Conservation (phyloP, 2,329 filamentous ascomycete species). For the Calonectria pteridis region DNA sequence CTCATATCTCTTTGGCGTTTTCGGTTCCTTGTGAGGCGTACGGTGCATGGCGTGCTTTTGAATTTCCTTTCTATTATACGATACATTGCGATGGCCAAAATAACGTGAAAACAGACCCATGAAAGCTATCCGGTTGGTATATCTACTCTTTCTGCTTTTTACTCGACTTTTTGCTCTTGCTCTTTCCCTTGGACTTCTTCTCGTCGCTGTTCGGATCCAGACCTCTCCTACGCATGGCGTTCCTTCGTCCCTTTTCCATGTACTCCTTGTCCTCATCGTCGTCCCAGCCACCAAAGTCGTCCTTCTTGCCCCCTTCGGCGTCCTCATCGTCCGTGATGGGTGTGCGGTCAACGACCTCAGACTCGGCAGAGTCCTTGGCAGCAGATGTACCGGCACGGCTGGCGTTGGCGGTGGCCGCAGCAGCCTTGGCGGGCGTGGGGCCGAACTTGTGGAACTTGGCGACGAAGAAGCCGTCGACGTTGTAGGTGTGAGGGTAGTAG, state of each 20-base stretch:
- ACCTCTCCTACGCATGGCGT: slow-evolving; percentile 79
- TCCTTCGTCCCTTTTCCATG: slow-evolving; percentile 80
- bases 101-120: slow-evolving; percentile 24
- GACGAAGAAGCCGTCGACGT: slow-evolving; percentile 98
- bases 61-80: slow-evolving; percentile 30
- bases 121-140: slow-evolving; percentile 31
- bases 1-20: slow-evolving; percentile 20
- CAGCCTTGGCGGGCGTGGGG: slow-evolving; percentile 72
- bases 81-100: slow-evolving; percentile 20
- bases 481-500: slow-evolving; percentile 92
- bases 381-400: slow-evolving; percentile 46
- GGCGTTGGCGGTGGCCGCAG: slow-evolving; percentile 43
- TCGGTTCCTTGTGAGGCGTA: slow-evolving; percentile 29
- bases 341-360: slow-evolving; percentile 73
- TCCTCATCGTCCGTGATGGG: slow-evolving; percentile 69
- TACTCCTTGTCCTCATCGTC: slow-evolving; percentile 79
- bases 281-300: slow-evolving; percentile 78
- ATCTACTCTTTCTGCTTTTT: slow-evolving; percentile 39
- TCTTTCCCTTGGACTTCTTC: slow-evolving; percentile 59
- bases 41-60: slow-evolving; percentile 24
- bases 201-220: slow-evolving; percentile 74
- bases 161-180: slow-evolving; percentile 41
- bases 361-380: slow-evolving; percentile 29
- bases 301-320: slow-evolving; percentile 54
- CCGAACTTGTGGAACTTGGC: slow-evolving; percentile 96